Evolutionary conservation across 2,329 filamentous ascomycete species (phyloP).

Genomic region (Leptographium lundbergii): DNA sequence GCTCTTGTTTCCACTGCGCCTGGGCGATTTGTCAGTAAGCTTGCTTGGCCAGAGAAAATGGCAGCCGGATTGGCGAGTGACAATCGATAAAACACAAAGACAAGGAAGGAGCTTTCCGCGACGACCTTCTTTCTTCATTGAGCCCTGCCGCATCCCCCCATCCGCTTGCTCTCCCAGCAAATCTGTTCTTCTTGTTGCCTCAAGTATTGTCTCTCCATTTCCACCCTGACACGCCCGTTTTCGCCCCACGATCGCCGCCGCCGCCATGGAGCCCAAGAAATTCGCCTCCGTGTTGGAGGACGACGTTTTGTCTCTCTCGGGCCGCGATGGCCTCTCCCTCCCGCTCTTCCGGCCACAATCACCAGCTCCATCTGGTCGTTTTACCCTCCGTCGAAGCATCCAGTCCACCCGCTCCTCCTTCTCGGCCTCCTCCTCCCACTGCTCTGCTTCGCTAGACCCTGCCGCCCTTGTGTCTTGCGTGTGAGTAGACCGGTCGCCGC

Average conservation of each 20-base stretch:
- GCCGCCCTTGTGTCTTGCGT: constrained; percentile 10
- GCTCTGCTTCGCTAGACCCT: background rate
- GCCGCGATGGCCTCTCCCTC: background rate
- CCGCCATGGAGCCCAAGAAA: constrained; percentile 13
- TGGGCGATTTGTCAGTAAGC: background rate
- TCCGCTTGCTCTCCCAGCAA: background rate
- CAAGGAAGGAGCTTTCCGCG: background rate
- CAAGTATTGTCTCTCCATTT: background rate
- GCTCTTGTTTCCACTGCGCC: background rate
- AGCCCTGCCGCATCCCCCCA: background rate
- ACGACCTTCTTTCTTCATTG: background rate
- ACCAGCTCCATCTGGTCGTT: constrained; percentile 9
- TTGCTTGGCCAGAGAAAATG: background rate
- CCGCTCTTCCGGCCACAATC: constrained; percentile 7
- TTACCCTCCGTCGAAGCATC: constrained; percentile 9
- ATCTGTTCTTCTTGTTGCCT: background rate
- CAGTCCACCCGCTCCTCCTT: constrained; percentile 5
- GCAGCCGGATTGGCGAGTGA: constrained; percentile 1
- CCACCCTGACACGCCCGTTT: background rate
- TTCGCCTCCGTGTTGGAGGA: constrained; percentile 12
- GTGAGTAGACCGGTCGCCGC: constrained; percentile 7
- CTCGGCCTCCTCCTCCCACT: background rate
- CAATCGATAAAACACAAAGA: constrained; percentile 5
- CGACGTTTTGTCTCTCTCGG: constrained; percentile 4
- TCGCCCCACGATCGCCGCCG: constrained; percentile 1